Percentiles rank a stretch among this genome's conserved stretches.
These are phyloP conservation scores for Draba incana DNA, from an alignment of 345 rosid genomes.

Conservation along the genomic window DNA sequence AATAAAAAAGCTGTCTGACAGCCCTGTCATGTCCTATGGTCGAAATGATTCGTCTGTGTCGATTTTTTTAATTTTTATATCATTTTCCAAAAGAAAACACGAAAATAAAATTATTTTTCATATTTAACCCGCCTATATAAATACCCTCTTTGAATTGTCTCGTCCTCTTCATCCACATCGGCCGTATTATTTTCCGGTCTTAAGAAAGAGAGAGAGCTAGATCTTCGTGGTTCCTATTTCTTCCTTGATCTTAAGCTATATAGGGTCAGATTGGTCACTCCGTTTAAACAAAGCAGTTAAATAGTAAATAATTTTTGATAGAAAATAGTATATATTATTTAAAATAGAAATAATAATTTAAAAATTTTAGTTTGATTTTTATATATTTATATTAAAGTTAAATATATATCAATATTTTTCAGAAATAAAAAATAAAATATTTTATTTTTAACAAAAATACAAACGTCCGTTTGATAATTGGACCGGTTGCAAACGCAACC, in stretches of 20 bases:
- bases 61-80: background rate
- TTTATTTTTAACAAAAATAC: too few relatives aligned
- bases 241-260: constrained; percentile 26
- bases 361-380: too few relatives aligned
- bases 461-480: too few relatives aligned
- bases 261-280: too few relatives aligned
- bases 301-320: too few relatives aligned
- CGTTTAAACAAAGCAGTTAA: too few relatives aligned
- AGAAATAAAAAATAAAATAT: too few relatives aligned
- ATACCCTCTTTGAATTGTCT: constrained; percentile 12
- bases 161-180: constrained; percentile 19
- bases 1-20: constrained; percentile 37
- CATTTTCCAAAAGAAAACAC: background rate
- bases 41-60: constrained; percentile 49
- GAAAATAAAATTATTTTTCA: constrained; percentile 35
- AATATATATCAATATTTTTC: too few relatives aligned
- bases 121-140: constrained; percentile 33
- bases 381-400: too few relatives aligned
- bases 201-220: background rate
- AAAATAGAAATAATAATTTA: too few relatives aligned
- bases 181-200: background rate
- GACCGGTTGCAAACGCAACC: too few relatives aligned
- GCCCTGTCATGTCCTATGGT: constrained; percentile 58
- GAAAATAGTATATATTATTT: too few relatives aligned
- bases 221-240: constrained; percentile 20